A percentile compares a stretch with the other conserved stretches of the same genome.
These are phyloP conservation scores for Pterocarpus santalinus DNA, from an alignment of 306 rosid genomes.

Conservation along the genomic window DNA sequence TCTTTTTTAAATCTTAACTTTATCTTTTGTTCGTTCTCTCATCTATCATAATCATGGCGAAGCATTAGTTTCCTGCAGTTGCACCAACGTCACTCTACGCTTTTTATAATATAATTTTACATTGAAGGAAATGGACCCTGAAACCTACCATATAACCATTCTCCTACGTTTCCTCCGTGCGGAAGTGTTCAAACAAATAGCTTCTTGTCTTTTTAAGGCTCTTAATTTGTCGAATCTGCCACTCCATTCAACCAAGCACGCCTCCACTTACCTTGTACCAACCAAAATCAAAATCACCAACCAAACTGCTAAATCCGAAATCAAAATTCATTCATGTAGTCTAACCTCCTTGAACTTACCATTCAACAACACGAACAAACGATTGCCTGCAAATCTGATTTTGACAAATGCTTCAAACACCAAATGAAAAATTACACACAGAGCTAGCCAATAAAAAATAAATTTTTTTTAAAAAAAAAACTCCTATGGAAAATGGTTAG, in stretches of 20 bases:
- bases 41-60: neutral
- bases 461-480: no score
- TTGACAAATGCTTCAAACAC: neutral
- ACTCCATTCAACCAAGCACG: neutral
- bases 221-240: slow-evolving; percentile 1
- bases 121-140: neutral
- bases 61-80: slow-evolving; percentile 12
- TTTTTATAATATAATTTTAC: neutral
- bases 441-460: neutral
- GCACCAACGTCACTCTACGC: slow-evolving; percentile 31
- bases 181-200: neutral
- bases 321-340: neutral
- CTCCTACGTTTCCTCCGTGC: slow-evolving; percentile 22
- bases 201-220: neutral
- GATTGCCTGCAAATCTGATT: slow-evolving; percentile 4
- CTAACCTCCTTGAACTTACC: neutral
- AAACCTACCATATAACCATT: neutral
- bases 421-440: neutral
- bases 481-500: no score
- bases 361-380: neutral
- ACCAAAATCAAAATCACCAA: neutral
- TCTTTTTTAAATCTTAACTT: neutral
- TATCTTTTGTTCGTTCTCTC: neutral
- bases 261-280: neutral
- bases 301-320: neutral